Percentiles rank a stretch among this genome's conserved stretches.
Evolutionary conservation across 2,329 filamentous ascomycete species (phyloP).

Genomic region (Arthrobotrys sinensis): DNA sequence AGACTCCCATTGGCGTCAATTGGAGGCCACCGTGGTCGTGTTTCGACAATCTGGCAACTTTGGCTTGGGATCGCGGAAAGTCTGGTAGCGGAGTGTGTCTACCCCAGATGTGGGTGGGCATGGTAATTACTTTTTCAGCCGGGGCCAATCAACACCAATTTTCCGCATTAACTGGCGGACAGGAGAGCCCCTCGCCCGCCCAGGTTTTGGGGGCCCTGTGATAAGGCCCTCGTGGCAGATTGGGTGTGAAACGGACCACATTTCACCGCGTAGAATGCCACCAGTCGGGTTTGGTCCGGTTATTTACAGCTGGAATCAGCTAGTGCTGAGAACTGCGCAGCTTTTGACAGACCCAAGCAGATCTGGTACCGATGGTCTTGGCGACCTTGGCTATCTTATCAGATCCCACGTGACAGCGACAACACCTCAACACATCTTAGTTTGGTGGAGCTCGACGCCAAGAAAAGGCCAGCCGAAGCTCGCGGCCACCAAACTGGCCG

Average conservation of each 20-base stretch:
- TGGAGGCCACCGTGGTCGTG: constrained; percentile 30
- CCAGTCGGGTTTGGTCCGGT: constrained; percentile 47
- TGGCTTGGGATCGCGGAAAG: constrained; percentile 25
- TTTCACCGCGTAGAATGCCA: constrained; percentile 28
- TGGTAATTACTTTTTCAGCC: constrained; percentile 25
- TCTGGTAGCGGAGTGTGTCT: constrained; percentile 25
- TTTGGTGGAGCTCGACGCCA: constrained; percentile 48
- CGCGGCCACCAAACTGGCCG: constrained; percentile 52
- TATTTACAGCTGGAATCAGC: background rate
- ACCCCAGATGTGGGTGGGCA: constrained; percentile 44
- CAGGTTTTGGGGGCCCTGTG: background rate
- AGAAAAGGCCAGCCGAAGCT: constrained; percentile 43
- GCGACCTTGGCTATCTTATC: constrained; percentile 43
- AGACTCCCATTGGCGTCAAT: constrained; percentile 46
- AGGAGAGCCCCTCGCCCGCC: constrained; percentile 12
- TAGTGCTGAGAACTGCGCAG: constrained; percentile 48
- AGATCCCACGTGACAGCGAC: constrained; percentile 34
- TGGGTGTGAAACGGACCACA: constrained; percentile 33
- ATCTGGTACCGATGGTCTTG: constrained; percentile 23
- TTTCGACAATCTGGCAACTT: constrained; percentile 62
- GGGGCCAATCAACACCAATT: constrained; percentile 28
- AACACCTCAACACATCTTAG: constrained; percentile 23
- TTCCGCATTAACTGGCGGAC: constrained; percentile 1
- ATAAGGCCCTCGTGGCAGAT: constrained; percentile 27
- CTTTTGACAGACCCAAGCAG: constrained; percentile 10